These are phyloP conservation scores for Agaricus subrufescens DNA, from an alignment of 768 basidiomycete genomes.

Conservation along the genomic window DNA sequence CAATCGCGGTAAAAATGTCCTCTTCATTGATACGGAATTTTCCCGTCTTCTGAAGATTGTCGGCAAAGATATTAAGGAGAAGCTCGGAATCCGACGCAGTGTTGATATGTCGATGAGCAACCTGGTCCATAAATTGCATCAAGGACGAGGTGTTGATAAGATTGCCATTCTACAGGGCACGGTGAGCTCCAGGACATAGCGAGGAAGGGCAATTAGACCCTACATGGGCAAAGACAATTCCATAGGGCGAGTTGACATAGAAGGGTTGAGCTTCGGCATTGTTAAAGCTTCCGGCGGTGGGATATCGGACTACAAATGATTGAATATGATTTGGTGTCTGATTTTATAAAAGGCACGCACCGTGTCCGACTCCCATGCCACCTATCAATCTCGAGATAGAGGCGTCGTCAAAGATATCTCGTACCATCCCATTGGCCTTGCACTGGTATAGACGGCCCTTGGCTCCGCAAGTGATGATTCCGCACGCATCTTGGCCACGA, in stretches of 20 bases:
- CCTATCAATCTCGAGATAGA: slow-evolving; percentile 77
- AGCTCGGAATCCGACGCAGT: slow-evolving; percentile 98
- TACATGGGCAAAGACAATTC: slow-evolving; percentile 97
- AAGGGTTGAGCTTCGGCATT: slow-evolving; percentile 98
- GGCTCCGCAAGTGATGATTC: slow-evolving; percentile 92
- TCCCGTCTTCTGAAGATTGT: slow-evolving; percentile 96
- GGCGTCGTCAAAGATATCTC: slow-evolving; percentile 88
- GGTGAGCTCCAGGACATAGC: neutral
- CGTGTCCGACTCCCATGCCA: slow-evolving; percentile 97
- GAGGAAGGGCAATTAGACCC: slow-evolving; percentile 21
- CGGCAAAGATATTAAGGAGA: slow-evolving; percentile 94
- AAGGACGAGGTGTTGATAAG: slow-evolving; percentile 87
- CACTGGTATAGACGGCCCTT: slow-evolving; percentile 97
- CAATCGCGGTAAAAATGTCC: slow-evolving; percentile 94
- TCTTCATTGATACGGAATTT: slow-evolving; percentile 99
- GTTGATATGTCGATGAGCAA: slow-evolving; percentile 97
- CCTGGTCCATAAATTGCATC: slow-evolving; percentile 92
- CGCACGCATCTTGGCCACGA: slow-evolving; percentile 96
- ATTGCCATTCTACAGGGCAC: slow-evolving; percentile 80
- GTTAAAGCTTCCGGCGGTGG: slow-evolving; percentile 95
- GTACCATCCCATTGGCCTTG: slow-evolving; percentile 99
- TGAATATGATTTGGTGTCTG: slow-evolving; percentile 7
- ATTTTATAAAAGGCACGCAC: slow-evolving; percentile 36
- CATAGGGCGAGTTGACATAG: slow-evolving; percentile 99
- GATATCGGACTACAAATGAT: slow-evolving; percentile 75